Conservation (phyloP, 2,329 filamentous ascomycete genomes). For the Xylaria sp. region DNA sequence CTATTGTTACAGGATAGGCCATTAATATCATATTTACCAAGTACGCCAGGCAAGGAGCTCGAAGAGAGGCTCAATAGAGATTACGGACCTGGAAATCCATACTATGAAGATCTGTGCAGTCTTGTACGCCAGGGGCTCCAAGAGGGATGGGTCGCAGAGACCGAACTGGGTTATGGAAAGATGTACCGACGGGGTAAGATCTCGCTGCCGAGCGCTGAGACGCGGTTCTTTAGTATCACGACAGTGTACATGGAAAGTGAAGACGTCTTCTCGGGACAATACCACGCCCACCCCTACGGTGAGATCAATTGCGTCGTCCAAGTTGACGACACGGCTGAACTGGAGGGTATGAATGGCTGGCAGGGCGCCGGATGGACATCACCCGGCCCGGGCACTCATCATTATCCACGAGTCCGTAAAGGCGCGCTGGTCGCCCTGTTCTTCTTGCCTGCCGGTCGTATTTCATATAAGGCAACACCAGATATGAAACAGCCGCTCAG, state of each 20-base stretch:
- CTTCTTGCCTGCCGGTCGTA: conserved; percentile 61
- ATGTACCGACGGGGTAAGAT: conserved; percentile 56
- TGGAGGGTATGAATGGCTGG: conserved; percentile 63
- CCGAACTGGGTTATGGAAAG: conserved; percentile 48
- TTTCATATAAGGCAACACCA: conserved; percentile 54
- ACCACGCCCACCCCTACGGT: conserved; percentile 59
- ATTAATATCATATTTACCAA: conserved; percentile 13
- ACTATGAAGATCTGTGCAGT: conserved; percentile 50
- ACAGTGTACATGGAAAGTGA: conserved; percentile 62
- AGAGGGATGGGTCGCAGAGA: conserved; percentile 53
- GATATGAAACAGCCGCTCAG: conserved; percentile 48
- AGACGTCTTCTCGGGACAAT: conserved; percentile 57
- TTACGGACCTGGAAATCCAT: conserved; percentile 50
- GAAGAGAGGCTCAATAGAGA: conserved; percentile 50
- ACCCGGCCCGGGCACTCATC: conserved; percentile 60
- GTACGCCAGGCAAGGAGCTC: conserved; percentile 53
- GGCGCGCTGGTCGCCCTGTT: conserved; percentile 59
- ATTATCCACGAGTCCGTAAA: conserved; percentile 58
- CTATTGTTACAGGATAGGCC: background rate
- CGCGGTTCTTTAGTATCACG: conserved; percentile 60
- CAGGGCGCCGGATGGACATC: conserved; percentile 62
- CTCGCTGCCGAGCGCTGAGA: conserved; percentile 51
- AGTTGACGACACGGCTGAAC: conserved; percentile 54
- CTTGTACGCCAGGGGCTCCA: conserved; percentile 47
- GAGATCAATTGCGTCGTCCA: conserved; percentile 62